Evolutionary conservation across 2,329 filamentous ascomycete genomes (phyloP).

Genomic region (Calonectria pseudoturangicola): DNA sequence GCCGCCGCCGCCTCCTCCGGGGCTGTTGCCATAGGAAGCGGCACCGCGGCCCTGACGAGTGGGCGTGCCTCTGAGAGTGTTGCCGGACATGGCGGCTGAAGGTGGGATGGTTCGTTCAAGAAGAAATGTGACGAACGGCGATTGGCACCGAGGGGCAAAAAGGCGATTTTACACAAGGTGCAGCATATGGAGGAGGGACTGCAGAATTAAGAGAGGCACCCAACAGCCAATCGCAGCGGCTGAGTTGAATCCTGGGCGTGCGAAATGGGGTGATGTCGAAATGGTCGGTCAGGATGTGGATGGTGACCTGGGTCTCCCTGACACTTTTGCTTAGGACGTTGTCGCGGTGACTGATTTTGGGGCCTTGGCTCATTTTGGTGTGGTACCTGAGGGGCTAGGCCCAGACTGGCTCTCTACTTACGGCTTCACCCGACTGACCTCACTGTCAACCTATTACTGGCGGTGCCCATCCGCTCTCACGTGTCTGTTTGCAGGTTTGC

Average conservation of each 20-base stretch:
- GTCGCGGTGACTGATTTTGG: slow-evolving; percentile 48
- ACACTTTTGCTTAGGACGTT: slow-evolving; percentile 40
- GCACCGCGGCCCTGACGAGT: slow-evolving; percentile 76
- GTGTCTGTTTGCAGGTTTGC: not conserved
- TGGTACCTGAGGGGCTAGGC: slow-evolving; percentile 21
- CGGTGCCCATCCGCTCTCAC: not conserved
- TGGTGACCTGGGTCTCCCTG: slow-evolving; percentile 39
- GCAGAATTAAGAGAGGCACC: slow-evolving; percentile 45
- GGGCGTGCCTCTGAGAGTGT: slow-evolving; percentile 82
- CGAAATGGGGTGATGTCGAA: slow-evolving; percentile 54
- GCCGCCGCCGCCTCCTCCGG: slow-evolving; percentile 59
- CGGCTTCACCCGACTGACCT: slow-evolving; percentile 28
- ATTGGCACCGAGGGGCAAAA: slow-evolving; percentile 42
- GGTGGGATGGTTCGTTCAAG: slow-evolving; percentile 43
- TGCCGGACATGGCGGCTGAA: slow-evolving; percentile 70
- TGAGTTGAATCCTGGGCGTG: slow-evolving; percentile 51
- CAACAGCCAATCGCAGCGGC: slow-evolving; percentile 52
- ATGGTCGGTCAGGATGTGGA: slow-evolving; percentile 40
- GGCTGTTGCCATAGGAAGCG: slow-evolving; percentile 78
- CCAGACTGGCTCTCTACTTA: slow-evolving; percentile 16
- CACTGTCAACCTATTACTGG: not conserved
- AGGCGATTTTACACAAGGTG: slow-evolving; percentile 40
- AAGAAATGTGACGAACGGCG: slow-evolving; percentile 43
- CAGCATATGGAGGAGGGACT: slow-evolving; percentile 40
- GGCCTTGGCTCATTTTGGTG: slow-evolving; percentile 26